Evolutionary conservation across 1,284 basidiomycete genomes (phyloP), one percentile per base, ranked within the genome.

Genomic region (Exobasidium cylindrosporum): DNA sequence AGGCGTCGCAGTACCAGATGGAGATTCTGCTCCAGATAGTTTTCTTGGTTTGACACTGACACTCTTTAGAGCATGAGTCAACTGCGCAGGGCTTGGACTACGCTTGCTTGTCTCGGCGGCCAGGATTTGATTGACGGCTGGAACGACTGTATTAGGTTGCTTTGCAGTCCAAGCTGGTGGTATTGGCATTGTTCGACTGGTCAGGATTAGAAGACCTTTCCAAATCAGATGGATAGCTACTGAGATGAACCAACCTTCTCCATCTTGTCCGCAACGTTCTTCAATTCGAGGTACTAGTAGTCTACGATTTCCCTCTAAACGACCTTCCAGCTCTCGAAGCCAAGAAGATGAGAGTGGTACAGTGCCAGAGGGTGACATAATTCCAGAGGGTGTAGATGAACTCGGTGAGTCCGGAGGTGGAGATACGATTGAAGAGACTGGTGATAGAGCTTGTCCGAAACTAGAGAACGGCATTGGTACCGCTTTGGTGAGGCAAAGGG

Each of bases 221-320:
- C 77, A 79, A 60, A 79, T 74, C 47, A 68, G 31, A 54, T 79
- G 74, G 24, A 75, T 72, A 21, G 74, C 76, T 4, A 78, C 73
- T 6, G 75, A 75, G 57, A 77, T 76, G 65, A 75, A 77, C 77
- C 77, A 79, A 1, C 70, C 76, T 21, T 76, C 74, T 32, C 77
- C 77, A 55, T 77, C 75, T 32, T 74, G 66, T 21, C 74, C 72
- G 31, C 73, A 76, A 17, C 75, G 63, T 53, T 72, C 74, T 26
- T 70, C 72, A 54, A 79, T 70, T 24, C 77, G 74, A 30, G 76
- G 67, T 40, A 75, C 54, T 4, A 79, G 64, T 1, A 79, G 62
- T 32, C 68, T 64, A 23, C 76, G 65, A 6, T 68, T 69, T 11
- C 65, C 76, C 45, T 77, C 77, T 2, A 78, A 65, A 13, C 75